Base-by-base conservation (phyloP, 2,329 filamentous ascomycete species). In the Elsinoe australis region DNA sequence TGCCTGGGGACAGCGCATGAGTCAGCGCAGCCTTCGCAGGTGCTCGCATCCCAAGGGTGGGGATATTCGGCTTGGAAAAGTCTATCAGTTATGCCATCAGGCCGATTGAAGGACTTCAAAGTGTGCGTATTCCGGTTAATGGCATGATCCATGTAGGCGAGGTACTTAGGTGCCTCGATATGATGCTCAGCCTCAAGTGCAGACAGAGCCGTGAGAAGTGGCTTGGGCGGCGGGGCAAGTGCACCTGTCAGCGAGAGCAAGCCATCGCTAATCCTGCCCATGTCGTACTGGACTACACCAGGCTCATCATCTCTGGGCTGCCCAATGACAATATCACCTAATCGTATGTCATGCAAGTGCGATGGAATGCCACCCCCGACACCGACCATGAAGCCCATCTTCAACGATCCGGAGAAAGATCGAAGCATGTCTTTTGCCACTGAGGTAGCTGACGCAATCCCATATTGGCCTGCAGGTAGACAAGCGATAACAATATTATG, bases 271-370 rank as follows among this genome's bases (percentile, higher is more conserved):
- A n/a, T n/a, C n/a, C n/a, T 61, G 5, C 52, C 53, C 2, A 58
- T 34, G 29, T 59, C 56, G 29, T 58, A 58, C 26, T 62, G 56
- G 4, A 59, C 47, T 0, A 62, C 56, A 3, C 58, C 58, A 1
- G 54, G 57, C 18, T 22, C 42, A 2, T 19, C 39, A 0, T 41
- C 49, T 0, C 22, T 31, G 1, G 58, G 58, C n/a, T 50, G 49
- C 45, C 59, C 58, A 7, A 62, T 53, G 1, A 58, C 55, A 10
- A 62, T 41, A 33, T 61, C 59, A 1, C 59, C 60, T 4, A 62
- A 56, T 1, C 56, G 54, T 5, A 62, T 55, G n/a, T 61, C 57
- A 3, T 33, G n/a, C 9, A 48, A 29, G 7, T 14, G 8, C 7
- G 42, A 46, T 1, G 57, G 57, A 3, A 56, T 53, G 7, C 55